Conservation (phyloP, 805 yeast species). For the Metschnikowia aberdeeniae region DNA sequence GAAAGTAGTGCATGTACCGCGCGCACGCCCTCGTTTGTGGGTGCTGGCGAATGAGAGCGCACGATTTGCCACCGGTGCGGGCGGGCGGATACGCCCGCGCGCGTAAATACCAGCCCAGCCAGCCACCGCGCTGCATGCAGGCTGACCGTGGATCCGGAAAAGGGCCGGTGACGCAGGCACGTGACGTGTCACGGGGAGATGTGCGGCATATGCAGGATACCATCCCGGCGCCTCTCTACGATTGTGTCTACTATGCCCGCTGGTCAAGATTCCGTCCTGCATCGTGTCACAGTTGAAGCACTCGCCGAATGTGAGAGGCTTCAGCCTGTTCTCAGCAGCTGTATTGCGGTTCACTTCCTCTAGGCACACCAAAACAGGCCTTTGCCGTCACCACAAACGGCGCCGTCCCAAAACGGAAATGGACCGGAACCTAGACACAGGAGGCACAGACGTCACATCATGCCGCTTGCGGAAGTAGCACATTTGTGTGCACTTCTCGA, state of each 20-base stretch:
- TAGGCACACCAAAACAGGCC: neutral
- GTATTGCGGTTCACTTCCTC: too few species aligned
- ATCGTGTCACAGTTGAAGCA: too few species aligned
- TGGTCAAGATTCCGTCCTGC: too few species aligned
- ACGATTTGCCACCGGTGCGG: constrained; percentile 13
- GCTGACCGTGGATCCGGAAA: neutral
- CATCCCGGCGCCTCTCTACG: too few species aligned
- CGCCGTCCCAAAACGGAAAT: neutral
- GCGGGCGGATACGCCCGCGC: constrained; percentile 5
- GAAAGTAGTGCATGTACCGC: constrained; percentile 14
- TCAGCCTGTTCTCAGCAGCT: too few species aligned
- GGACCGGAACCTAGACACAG: neutral
- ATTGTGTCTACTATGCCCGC: too few species aligned
- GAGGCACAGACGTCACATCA: neutral
- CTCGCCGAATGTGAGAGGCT: too few species aligned
- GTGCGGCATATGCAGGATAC: too few species aligned
- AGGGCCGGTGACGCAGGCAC: neutral
- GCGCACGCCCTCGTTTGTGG: constrained; percentile 12
- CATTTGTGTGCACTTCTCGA: neutral
- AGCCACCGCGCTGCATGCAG: constrained; percentile 1
- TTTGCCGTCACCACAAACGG: neutral
- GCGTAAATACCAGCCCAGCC: constrained; percentile 6
- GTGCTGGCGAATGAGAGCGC: constrained; percentile 13
- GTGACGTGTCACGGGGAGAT: too few species aligned
- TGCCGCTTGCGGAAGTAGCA: constrained; percentile 10